Percentiles rank a stretch among this genome's conserved stretches.
phyloP scores from a whole-genome alignment of 306 rosid species.

The Trifolium dubium region DNA sequence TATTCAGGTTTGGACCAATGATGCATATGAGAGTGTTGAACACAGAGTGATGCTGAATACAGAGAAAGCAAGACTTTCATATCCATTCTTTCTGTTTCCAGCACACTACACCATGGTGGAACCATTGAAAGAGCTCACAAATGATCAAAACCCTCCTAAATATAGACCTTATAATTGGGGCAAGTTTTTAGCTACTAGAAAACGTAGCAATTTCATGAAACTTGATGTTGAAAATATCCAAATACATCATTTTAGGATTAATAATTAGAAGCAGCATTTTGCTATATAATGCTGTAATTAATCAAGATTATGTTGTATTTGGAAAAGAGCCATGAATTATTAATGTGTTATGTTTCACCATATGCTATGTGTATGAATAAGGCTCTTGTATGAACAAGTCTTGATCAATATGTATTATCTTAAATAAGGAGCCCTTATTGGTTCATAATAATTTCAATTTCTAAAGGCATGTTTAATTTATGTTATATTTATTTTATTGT shows the following conservation, averaged over 20 bases:
- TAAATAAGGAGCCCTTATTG: neutral
- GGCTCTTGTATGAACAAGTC: neutral
- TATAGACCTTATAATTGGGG: slow-evolving; percentile 61
- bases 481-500: neutral
- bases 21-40: slow-evolving; percentile 40
- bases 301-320: neutral
- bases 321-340: neutral
- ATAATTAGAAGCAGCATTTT: slow-evolving; percentile 8
- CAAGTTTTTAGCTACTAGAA: slow-evolving; percentile 49
- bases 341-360: neutral
- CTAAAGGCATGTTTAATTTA: neutral
- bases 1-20: slow-evolving; percentile 45
- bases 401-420: slow-evolving; percentile 6
- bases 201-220: slow-evolving; percentile 54
- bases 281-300: neutral
- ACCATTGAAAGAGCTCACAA: slow-evolving; percentile 52
- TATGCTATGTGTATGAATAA: slow-evolving; percentile 9
- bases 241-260: slow-evolving; percentile 51
- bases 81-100: slow-evolving; percentile 61
- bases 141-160: slow-evolving; percentile 53
- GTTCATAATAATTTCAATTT: neutral
- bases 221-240: slow-evolving; percentile 56
- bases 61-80: slow-evolving; percentile 56
- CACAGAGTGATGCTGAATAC: slow-evolving; percentile 47
- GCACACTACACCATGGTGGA: slow-evolving; percentile 62